A percentile compares a stretch with the other conserved stretches of the same genome.
Evolutionary conservation across 495 filamentous ascomycete genomes (phyloP).

Genomic region (Xanthoparmelia taractica): DNA sequence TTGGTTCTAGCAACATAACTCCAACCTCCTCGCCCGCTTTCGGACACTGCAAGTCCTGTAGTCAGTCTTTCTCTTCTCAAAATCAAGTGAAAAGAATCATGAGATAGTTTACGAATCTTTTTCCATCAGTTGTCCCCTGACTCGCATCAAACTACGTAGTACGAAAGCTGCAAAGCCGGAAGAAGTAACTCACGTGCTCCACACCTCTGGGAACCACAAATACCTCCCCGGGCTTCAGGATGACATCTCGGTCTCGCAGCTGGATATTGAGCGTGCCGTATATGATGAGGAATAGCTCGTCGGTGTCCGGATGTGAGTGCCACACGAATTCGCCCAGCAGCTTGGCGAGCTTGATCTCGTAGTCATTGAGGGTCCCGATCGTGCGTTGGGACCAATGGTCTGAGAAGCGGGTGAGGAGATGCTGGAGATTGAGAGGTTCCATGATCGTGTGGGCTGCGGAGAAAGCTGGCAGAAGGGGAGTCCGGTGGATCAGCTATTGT

Average conservation of each 20-base stretch:
- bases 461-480: not conserved
- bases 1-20: conserved; percentile 21
- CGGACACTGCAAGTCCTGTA: conserved; percentile 9
- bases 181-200: conserved; percentile 10
- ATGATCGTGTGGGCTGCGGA: not conserved
- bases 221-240: conserved; percentile 20
- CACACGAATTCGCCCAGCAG: conserved; percentile 33
- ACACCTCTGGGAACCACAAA: conserved; percentile 22
- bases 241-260: conserved; percentile 22
- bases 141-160: no score
- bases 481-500: not conserved
- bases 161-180: not conserved
- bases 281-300: conserved; percentile 35
- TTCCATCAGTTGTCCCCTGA: not conserved
- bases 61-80: not conserved
- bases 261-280: conserved; percentile 28
- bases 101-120: not conserved
- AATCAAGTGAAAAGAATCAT: not conserved
- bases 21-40: conserved; percentile 21
- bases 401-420: conserved; percentile 18
- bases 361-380: conserved; percentile 26
- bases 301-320: conserved; percentile 35
- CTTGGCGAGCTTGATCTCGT: conserved; percentile 34
- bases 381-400: conserved; percentile 25
- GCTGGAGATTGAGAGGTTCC: conserved; percentile 13